Base-by-base conservation (phyloP, 257 asterid species). In the Cordia subcordata region DNA sequence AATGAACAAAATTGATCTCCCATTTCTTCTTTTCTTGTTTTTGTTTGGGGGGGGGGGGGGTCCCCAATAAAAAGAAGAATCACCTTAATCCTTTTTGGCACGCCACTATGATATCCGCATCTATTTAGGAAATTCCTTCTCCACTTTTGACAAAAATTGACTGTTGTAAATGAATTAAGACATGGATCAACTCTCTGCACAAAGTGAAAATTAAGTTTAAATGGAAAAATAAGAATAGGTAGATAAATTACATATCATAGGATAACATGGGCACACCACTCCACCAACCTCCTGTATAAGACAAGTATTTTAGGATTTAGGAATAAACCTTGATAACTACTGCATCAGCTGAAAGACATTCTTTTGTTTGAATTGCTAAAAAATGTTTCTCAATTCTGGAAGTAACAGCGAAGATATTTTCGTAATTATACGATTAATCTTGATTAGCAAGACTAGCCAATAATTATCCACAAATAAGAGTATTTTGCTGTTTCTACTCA, bases 51-150 rank as follows among this genome's bases (percentile, higher is more conserved):
- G n/a, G n/a, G n/a, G n/a, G n/a, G n/a, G n/a, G n/a, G n/a, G n/a
- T n/a, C 16, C 21, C 17, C 20, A n/a, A 16, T 61, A 60, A 59
- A 64, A 73, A 62, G 63, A 63, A 70, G 72, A 72, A 52, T 76
- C 82, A 92, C 96, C 99, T 84, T 77, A 92, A 73, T 55, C 99
- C 99, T 78, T 92, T 92, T 77, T 92, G 99, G 77, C 99, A 92
- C 35, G 94, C 90, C 65, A 92, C 82, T 52, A 92, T 88, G 46
- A 92, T 86, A 76, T 88, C 96, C 11, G 85, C 69, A 68, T 88
- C 99, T 65, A n/a, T 65, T 78, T 84, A 13, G 96, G 74, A 73
- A 82, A 92, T 56, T 84, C 82, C 72, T 88, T 91, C 73, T 39
- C 75, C 55, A 92, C 96, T 67, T 79, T 81, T 19, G 85, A 54